Evolutionary conservation across 192 early-diverging fungal species (phyloP).

Genomic region (Oehlia diaphana): DNA sequence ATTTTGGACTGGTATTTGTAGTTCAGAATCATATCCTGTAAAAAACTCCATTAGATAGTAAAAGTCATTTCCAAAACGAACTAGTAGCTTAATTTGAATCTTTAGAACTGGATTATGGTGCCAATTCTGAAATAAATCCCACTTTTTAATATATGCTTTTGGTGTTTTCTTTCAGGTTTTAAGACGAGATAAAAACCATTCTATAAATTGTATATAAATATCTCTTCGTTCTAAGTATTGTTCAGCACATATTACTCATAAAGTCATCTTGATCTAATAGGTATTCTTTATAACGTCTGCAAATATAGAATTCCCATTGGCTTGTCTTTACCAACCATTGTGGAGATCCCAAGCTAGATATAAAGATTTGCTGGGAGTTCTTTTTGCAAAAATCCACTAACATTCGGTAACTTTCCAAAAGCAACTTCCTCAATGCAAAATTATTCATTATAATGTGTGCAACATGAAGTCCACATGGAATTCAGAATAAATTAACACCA

Average conservation of each 20-base stretch:
- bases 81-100: neutral
- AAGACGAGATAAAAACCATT: neutral
- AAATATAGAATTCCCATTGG: too few relatives aligned
- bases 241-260: neutral
- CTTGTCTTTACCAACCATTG: neutral
- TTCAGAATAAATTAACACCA: neutral
- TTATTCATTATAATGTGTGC: neutral
- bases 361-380: neutral
- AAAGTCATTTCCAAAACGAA: neutral
- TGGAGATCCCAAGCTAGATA: neutral
- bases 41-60: neutral
- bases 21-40: neutral
- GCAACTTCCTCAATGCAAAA: neutral
- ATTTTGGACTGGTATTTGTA: neutral
- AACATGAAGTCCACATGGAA: neutral
- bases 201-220: neutral
- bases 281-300: too few relatives aligned
- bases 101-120: neutral
- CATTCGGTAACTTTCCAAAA: neutral
- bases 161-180: neutral
- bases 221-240: conserved; percentile 9
- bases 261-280: neutral
- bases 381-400: neutral
- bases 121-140: neutral
- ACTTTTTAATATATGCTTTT: neutral